These are phyloP conservation scores for Pittosporum tobira DNA, from an alignment of 129 eudicot species.

Conservation along the genomic window DNA sequence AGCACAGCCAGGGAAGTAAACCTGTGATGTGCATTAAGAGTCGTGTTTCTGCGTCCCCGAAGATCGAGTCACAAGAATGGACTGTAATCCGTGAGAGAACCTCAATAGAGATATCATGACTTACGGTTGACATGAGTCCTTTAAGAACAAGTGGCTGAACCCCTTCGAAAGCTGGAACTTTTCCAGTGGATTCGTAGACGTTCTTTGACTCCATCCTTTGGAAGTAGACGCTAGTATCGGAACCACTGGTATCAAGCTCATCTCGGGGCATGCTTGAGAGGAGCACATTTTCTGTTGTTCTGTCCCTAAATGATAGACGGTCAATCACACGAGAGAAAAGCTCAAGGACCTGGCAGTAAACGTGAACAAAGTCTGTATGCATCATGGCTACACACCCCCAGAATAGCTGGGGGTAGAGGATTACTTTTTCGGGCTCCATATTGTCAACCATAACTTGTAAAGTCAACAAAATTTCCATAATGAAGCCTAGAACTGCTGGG, in stretches of 20 bases:
- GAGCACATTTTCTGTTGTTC: constrained; percentile 92
- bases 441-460: constrained; percentile 98
- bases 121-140: constrained; percentile 94
- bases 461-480: constrained; percentile 85
- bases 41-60: constrained; percentile 85
- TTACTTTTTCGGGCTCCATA: constrained; percentile 97
- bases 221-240: constrained; percentile 50
- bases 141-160: constrained; percentile 97
- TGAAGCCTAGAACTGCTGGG: constrained; percentile 85
- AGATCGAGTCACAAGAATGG: constrained; percentile 86
- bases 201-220: constrained; percentile 63
- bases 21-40: constrained; percentile 92
- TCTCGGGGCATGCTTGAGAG: constrained; percentile 98
- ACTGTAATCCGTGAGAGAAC: constrained; percentile 86
- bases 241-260: constrained; percentile 57
- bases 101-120: constrained; percentile 79
- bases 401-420: constrained; percentile 91
- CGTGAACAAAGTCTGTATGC: constrained; percentile 95
- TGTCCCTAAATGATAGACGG: constrained; percentile 81
- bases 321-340: constrained; percentile 84
- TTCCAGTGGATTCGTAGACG: no score
- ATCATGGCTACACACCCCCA: constrained; percentile 99
- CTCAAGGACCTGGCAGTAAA: constrained; percentile 95
- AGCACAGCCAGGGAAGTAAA: constrained; percentile 92
- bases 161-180: constrained; percentile 81